These are phyloP conservation scores for Uronychia binucleata DNA, from an alignment of 73 alveolate species.

Conservation along the genomic window DNA sequence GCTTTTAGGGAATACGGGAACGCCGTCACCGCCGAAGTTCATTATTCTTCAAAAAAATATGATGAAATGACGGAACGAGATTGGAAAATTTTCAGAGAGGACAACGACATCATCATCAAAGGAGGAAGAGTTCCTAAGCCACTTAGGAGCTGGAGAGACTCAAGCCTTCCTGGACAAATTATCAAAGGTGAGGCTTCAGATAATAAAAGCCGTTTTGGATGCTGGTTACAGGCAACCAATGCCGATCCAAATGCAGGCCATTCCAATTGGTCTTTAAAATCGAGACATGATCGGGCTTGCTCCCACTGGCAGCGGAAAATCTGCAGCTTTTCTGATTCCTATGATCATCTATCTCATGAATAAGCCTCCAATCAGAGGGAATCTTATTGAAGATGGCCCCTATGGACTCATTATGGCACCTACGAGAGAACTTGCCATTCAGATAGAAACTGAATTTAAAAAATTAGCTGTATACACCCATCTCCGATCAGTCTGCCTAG, in stretches of 20 bases:
- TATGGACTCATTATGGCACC: slow-evolving; percentile 94
- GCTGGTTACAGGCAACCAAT: slow-evolving; percentile 78
- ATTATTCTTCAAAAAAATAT: background rate
- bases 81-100: slow-evolving; percentile 87
- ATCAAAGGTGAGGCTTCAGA: background rate
- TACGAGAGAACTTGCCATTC: slow-evolving; percentile 94
- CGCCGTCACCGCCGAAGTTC: background rate
- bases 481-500: slow-evolving; percentile 62
- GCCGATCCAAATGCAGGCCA: slow-evolving; percentile 94
- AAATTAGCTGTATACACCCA: slow-evolving; percentile 59
- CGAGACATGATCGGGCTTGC: slow-evolving; percentile 92
- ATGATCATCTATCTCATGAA: slow-evolving; percentile 68
- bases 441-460: slow-evolving; percentile 81
- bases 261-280: slow-evolving; percentile 72
- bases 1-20: background rate
- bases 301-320: slow-evolving; percentile 95
- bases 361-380: slow-evolving; percentile 65
- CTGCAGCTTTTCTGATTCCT: slow-evolving; percentile 90
- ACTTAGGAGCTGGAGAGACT: slow-evolving; percentile 73
- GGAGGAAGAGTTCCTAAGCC: slow-evolving; percentile 80
- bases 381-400: slow-evolving; percentile 83
- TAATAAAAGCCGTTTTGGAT: slow-evolving; percentile 36
- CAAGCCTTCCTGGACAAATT: slow-evolving; percentile 40
- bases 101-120: slow-evolving; percentile 63
- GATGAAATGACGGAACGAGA: slow-evolving; percentile 76